Evolutionary conservation across 257 asterid genomes (phyloP), one percentile per base, ranked within the genome.

Genomic region (Solanum chmielewskii): DNA sequence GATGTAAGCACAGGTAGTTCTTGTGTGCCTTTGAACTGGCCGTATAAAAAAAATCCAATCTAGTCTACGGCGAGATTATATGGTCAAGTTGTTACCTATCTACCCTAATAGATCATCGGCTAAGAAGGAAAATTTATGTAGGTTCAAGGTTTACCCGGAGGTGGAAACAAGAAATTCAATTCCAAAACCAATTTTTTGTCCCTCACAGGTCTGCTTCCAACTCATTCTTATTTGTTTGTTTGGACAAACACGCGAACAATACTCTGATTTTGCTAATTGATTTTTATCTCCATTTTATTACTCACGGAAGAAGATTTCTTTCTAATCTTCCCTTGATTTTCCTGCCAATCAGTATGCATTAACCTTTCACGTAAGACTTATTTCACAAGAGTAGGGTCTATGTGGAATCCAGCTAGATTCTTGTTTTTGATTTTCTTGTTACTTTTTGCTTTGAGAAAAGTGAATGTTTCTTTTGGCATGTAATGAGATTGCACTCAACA

Each of bases 111-210:
- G 85, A 35, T 87, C n/a, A 64, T 74, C 29, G 3, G 68, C 88
- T 89, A 85, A 93, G 62, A 80, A 59, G 83, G 83, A 82, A 70
- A 33, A 15, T 75, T 29, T 87, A 7, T 88, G 92, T 88, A 97
- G 99, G 91, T 94, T 97, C 92, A 95, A 93, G 92, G 96, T 96
- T 87, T 92, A 90, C 87, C 99, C 99, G 15, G 99, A 95, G 93
- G 99, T 97, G 92, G 99, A 97, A 93, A 95, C 93, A 86, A 90
- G 95, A 87, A 94, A 94, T 90, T 88, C 98, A 39, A 83, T 92
- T 83, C 93, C 97, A 82, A 92, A 91, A 83, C 99, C 99, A 11
- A 92, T 95, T 69, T 91, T 81, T 89, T 97, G 99, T 86, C 98
- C 97, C 88, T 97, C 99, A 82, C 92, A 96, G 99, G 99, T 94